Percentiles rank a stretch among this genome's conserved stretches.
phyloP scores from a whole-genome alignment of 768 basidiomycete species.

The Kwoniella bestiolae region DNA sequence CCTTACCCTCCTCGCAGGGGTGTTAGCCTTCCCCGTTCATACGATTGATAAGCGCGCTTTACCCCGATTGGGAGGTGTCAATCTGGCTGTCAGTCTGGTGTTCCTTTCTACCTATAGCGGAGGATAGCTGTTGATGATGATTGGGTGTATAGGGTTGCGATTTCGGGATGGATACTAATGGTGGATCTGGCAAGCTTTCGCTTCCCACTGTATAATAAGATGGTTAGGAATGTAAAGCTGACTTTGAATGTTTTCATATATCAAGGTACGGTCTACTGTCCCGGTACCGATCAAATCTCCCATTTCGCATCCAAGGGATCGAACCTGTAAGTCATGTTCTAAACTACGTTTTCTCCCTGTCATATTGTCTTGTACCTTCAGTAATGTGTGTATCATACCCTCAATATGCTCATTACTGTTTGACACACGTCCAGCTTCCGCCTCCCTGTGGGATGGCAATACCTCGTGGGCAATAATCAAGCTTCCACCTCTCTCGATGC shows the following conservation, averaged over 20 bases:
- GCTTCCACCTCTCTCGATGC: constrained; percentile 57
- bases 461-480: constrained; percentile 59
- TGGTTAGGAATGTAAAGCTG: too few relatives aligned
- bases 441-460: constrained; percentile 68
- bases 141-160: constrained; percentile 46
- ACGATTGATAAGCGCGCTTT: constrained; percentile 22
- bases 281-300: constrained; percentile 63
- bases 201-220: too few relatives aligned
- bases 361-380: too few relatives aligned
- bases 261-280: constrained; percentile 31
- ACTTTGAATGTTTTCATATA: neutral
- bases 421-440: constrained; percentile 62
- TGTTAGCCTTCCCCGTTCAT: neutral
- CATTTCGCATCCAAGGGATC: constrained; percentile 65
- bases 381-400: too few relatives aligned
- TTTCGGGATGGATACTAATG: constrained; percentile 41
- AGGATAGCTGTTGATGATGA: neutral
- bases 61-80: constrained; percentile 43
- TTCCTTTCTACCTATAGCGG: neutral
- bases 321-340: constrained; percentile 55
- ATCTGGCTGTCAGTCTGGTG: constrained; percentile 39
- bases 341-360: neutral
- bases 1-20: constrained; percentile 1
- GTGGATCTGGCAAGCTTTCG: constrained; percentile 21
- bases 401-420: too few relatives aligned